Evolutionary conservation across 441 rosid species (phyloP), one percentile per base, ranked within the genome.

Genomic region (Manihot esculenta): DNA sequence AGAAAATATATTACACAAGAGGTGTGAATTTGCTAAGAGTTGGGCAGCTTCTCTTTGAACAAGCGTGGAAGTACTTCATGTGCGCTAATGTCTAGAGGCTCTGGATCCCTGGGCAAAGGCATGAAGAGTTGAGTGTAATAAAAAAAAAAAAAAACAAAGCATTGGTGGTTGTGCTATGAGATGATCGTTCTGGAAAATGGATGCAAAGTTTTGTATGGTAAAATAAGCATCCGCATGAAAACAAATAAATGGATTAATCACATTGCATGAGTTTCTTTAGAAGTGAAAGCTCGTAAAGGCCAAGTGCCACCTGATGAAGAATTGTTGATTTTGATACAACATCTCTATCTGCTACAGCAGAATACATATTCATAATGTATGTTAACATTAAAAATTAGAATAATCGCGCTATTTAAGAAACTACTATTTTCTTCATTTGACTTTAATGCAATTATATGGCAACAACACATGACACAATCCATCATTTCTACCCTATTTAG

Each of bases 21-120:
- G 6, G 41, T 50, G 24, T 57, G 66, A 41, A 47, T 51, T 58
- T 26, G 71, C 70, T 82, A 81, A 66, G 84, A 75, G 75, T 55
- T 70, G 53, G 73, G 66, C 56, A 78, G 70, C 77, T 81, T 82
- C 78, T 88, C 82, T 76, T 88, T 92, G 89, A 89, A 94, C 45
- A 94, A 66, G 35, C 95, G 92, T 0, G 99, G 99, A 73, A 92
- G 75, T 68, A 94, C 81, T 86, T 92, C 95, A 76, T 92, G 99
- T 23, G 86, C 84, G 53, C 81, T 67, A 21, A 89, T 81, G 72
- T 92, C 99, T 74, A 92, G 70, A 67, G 58, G 75, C 78, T 92
- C 97, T 13, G 97, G 99, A 62, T 85, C 97, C 90, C 99, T 79
- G 79, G 8, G 48, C 33, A 51, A 47, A 61, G 27, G 50, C 7